Evolutionary conservation across 1,284 basidiomycete genomes (phyloP), one percentile per base, ranked within the genome.

Genomic region (Cutaneotrichosporon dermatis): DNA sequence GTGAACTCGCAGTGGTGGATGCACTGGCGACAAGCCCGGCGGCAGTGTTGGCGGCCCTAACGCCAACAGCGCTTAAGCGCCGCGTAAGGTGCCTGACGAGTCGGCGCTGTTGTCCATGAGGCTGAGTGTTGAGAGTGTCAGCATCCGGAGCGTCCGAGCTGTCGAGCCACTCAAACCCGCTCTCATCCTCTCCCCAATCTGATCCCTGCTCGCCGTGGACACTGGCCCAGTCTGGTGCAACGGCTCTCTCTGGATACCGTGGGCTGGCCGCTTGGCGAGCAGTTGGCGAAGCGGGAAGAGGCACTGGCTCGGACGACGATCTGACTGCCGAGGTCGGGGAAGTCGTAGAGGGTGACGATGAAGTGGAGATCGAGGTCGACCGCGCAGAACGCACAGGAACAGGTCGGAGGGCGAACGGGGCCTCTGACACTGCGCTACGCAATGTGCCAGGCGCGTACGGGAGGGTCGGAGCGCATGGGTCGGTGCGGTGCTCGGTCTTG

Each of bases 171-270:
- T 76, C 75, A 41, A 72, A 74, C 6, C 65, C 66, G 33, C 62
- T 66, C 56, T 77, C 74, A 58, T 76, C 75, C 10, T 77, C 74
- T 9, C 74, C 75, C 75, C 75, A 77, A 54, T 77, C 75, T 13
- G 66, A 66, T 4, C 75, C 75, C 60, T 75, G 73, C 57, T 77
- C 75, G 33, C 75, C 75, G 54, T 76, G 69, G 5, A 77, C 57
- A 51, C 68, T 71, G 16, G 67, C 70, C 58, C 59, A 63, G 54
- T 72, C 69, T 7, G 60, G 51, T 8, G 64, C 52, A 34, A 58
- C 58, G 1, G 57, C 61, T n/a, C 58, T 59, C 45, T 70, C 60
- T 0, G 54, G 44, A 33, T 48, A 49, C 5, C 44, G 44, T 11
- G 67, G 63, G 50, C 37, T 41, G 3, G 37, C 16, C 5, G 50